Evolutionary conservation across 257 asterid genomes (phyloP).

Genomic region (Gentiana straminea): DNA sequence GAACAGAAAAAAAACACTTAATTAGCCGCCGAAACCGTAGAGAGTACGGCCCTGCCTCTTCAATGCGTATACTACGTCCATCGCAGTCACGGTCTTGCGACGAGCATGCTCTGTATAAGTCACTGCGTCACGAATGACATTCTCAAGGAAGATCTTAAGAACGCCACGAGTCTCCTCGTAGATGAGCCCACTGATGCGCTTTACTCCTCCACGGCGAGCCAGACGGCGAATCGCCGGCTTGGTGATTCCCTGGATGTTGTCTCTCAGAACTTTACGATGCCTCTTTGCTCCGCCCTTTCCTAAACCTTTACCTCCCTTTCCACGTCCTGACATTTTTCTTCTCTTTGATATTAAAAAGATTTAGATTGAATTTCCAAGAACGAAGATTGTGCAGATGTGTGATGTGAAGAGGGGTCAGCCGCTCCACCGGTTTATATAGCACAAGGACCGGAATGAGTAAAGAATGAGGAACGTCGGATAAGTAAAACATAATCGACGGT

Average conservation of each 20-base stretch:
- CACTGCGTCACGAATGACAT: no score
- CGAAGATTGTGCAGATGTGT: no score
- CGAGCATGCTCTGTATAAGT: no score
- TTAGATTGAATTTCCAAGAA: no score
- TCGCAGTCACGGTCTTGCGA: constrained; percentile 22
- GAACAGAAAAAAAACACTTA: constrained; percentile 10
- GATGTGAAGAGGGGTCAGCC: background rate
- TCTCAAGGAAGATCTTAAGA: no score
- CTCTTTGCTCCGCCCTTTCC: constrained; percentile 8
- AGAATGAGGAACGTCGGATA: constrained; percentile 10
- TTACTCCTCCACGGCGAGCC: no score
- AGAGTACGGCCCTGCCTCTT: constrained; percentile 45
- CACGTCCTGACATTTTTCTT: constrained; percentile 35
- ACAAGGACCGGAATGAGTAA: background rate
- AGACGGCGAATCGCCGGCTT: no score
- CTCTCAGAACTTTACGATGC: constrained; percentile 40
- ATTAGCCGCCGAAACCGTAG: no score
- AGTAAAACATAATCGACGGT: constrained; percentile 4
- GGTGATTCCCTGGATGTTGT: constrained; percentile 9
- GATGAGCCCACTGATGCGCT: no score
- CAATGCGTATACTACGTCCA: constrained; percentile 47
- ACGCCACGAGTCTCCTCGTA: no score
- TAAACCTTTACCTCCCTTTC: background rate
- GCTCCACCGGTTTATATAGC: constrained; percentile 4
- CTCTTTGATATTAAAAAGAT: no score